A percentile compares a stretch with the other conserved stretches of the same genome.
Evolutionary conservation across 2,329 filamentous ascomycete species (phyloP).

Genomic region (Ophiosphaerella herpotricha): DNA sequence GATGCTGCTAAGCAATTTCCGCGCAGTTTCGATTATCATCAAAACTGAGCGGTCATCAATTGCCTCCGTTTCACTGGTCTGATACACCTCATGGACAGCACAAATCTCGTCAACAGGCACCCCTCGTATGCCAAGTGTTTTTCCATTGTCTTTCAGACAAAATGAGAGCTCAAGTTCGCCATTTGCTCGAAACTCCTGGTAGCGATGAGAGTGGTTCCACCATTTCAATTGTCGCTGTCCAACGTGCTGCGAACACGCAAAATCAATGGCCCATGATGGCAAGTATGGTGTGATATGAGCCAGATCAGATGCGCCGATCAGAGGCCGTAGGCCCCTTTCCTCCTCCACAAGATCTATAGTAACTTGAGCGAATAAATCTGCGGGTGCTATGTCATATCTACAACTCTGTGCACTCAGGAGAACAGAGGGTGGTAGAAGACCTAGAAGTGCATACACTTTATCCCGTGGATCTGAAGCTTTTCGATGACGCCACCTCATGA

Average conservation of each 20-base stretch:
- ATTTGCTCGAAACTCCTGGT: conserved; percentile 10
- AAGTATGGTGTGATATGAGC: conserved; percentile 6
- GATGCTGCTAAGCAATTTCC: not conserved
- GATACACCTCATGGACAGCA: conserved; percentile 1
- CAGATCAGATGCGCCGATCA: conserved; percentile 18
- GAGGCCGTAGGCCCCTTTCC: conserved; percentile 11
- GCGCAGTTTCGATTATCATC: not conserved
- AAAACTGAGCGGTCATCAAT: not conserved
- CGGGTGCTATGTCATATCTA: conserved; percentile 9
- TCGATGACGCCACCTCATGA: conserved; percentile 25
- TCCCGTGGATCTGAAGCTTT: conserved; percentile 28
- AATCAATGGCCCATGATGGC: conserved; percentile 24
- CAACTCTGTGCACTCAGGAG: conserved; percentile 9
- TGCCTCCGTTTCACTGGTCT: not conserved
- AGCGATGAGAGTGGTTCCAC: conserved; percentile 25
- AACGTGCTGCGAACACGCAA: conserved; percentile 15
- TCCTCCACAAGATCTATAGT: conserved; percentile 18
- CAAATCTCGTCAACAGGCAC: conserved; percentile 9
- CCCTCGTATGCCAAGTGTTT: conserved; percentile 1
- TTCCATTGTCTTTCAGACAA: too few relatives aligned
- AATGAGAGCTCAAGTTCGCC: not conserved
- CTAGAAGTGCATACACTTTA: conserved; percentile 30
- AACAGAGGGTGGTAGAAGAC: conserved; percentile 5
- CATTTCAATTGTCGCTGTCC: conserved; percentile 21
- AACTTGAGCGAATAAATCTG: conserved; percentile 10